These are phyloP conservation scores for Rehmannia glutinosa DNA, from an alignment of 257 asterid species.

Conservation along the genomic window DNA sequence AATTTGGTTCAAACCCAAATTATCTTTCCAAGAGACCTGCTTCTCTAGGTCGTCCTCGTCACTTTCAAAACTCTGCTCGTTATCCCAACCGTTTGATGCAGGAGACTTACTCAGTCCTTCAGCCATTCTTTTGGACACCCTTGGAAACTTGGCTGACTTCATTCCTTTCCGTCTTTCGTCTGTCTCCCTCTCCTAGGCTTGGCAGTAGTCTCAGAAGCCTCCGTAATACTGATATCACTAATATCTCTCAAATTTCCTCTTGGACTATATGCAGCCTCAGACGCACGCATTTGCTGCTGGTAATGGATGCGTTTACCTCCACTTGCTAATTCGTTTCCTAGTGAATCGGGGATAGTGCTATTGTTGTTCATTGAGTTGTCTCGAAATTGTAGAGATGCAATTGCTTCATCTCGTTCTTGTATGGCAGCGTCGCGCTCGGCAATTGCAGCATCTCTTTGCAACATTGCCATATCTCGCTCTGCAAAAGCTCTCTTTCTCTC, in stretches of 20 bases:
- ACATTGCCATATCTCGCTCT: conserved; percentile 92
- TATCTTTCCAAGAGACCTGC: conserved; percentile 73
- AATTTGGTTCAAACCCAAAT: conserved; percentile 67
- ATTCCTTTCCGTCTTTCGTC: conserved; percentile 41
- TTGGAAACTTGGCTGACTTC: conserved; percentile 42
- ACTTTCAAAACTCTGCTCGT: conserved; percentile 36
- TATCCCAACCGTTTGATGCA: conserved; percentile 40
- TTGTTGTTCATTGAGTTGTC: conserved; percentile 53
- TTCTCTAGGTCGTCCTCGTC: conserved; percentile 51
- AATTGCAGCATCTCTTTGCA: conserved; percentile 88
- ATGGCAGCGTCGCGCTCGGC: conserved; percentile 78
- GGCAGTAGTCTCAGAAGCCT: conserved; percentile 37
- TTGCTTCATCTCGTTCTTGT: conserved; percentile 72
- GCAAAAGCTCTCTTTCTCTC: conserved; percentile 90
- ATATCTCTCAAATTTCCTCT: conserved; percentile 32
- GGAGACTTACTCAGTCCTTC: conserved; percentile 41
- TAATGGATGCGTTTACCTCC: conserved; percentile 45
- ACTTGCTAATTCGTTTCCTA: conserved; percentile 34
- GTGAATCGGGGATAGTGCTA: conserved; percentile 41
- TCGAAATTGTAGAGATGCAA: conserved; percentile 51
- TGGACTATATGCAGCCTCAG: conserved; percentile 37
- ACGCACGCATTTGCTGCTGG: conserved; percentile 41
- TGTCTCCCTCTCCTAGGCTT: conserved; percentile 57
- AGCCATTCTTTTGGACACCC: conserved; percentile 43
- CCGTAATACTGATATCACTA: conserved; percentile 29